Evolutionary conservation across 164 flowering plant genomes (phyloP), one percentile per base, ranked within the genome.

Genomic region (Vitis cinerea): DNA sequence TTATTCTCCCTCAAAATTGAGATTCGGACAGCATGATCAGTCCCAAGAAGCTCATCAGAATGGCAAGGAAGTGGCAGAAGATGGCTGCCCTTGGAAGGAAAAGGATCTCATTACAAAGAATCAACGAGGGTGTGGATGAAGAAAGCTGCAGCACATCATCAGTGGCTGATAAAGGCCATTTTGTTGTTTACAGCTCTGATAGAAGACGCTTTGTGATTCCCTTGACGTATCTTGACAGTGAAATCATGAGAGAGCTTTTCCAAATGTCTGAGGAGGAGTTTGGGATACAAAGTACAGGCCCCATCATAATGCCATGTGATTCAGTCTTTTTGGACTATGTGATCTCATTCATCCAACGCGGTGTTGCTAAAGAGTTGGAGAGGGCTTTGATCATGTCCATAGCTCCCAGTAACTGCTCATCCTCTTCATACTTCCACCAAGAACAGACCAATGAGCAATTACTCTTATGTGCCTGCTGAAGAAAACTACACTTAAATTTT

Each of bases 51-150:
- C 80, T 81, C 51, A 49, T 75, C 64, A 70, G 52, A 61, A 50
- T 81, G 71, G 74, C 71, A 23, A 70, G 67, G 67, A 70, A 74
- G 63, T 74, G 81, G 81, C 67, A 63, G 31, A 70, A 63, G 48
- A 0, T 68, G 3, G 78, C 76, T 13, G 66, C 58, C 3, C 23
- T 15, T 1, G 51, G 57, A n/a, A 51, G 77, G 11, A 71, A 63
- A 50, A 64, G 76, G 30, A 73, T 77, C 37, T 51, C 71, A 19
- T 3, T 58, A 19, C 70, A 63, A 53, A 63, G 31, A 61, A 19
- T 16, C 23, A 10, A 15, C 9, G 44, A 2, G 37, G 50, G 13
- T 48, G 31, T 11, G 4, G 63, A 57, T 10, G 19, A 63, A 58
- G 37, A 63, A 5, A 16, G 65, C 14, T 53, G 52, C 52, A 49